phyloP scores from a whole-genome alignment of 2,329 filamentous ascomycete species.

The Verticillium nubilum region DNA sequence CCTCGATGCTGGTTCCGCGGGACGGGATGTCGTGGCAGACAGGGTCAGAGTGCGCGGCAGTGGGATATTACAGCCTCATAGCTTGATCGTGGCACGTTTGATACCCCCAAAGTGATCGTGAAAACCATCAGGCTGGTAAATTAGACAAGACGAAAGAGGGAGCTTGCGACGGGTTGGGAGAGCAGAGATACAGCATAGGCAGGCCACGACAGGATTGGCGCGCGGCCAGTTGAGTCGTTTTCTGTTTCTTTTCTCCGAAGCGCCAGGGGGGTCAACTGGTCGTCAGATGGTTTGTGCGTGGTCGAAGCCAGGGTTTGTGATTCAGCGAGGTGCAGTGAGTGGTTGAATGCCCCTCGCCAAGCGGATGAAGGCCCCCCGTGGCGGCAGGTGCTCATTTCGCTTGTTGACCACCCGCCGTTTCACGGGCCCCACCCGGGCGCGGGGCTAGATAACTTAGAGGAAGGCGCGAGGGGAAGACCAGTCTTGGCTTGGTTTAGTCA shows the following conservation, averaged over 20 bases:
- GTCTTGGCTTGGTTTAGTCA: background rate
- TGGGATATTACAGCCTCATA: background rate
- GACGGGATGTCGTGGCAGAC: background rate
- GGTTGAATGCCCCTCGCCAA: background rate
- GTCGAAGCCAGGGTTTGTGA: slow-evolving; percentile 1
- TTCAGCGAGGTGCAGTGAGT: background rate
- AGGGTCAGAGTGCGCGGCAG: background rate
- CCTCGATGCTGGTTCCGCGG: background rate
- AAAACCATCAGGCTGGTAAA: background rate
- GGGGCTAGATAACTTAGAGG: background rate
- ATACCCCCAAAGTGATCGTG: background rate
- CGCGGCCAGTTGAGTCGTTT: background rate
- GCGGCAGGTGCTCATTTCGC: slow-evolving; percentile 13
- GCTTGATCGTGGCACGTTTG: background rate
- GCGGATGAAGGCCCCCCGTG: slow-evolving; percentile 3
- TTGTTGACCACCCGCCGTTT: slow-evolving; percentile 4
- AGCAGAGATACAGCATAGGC: background rate
- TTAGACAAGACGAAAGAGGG: background rate
- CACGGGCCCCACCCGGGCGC: background rate
- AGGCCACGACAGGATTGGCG: background rate
- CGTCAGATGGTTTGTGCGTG: background rate
- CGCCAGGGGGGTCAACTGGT: background rate
- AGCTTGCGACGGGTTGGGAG: background rate
- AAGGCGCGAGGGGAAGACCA: background rate
- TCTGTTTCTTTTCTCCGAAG: slow-evolving; percentile 8